phyloP scores from a whole-genome alignment of 169 alveolate species.

The Pseudocohnilembus persalinus region DNA sequence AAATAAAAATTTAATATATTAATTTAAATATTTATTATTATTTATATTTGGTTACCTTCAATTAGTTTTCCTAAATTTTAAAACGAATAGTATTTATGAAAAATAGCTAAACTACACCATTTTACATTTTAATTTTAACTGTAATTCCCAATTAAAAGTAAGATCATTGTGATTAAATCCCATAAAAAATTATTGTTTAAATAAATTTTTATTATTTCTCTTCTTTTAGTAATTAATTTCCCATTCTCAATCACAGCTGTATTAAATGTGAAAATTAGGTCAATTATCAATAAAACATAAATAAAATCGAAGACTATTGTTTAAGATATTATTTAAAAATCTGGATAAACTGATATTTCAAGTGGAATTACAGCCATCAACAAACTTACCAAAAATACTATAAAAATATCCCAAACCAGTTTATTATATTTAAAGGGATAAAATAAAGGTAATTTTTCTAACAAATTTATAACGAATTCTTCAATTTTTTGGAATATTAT shows the following conservation, averaged over 20 bases:
- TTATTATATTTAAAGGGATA: background rate
- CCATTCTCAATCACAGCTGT: constrained; percentile 4
- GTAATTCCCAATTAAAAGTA: constrained; percentile 2
- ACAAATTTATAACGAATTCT: no score
- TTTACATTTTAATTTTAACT: background rate
- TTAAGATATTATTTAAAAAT: no score
- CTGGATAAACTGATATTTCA: background rate
- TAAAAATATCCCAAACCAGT: background rate
- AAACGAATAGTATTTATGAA: background rate
- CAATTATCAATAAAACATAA: background rate
- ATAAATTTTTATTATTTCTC: background rate
- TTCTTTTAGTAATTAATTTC: background rate
- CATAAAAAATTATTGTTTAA: background rate
- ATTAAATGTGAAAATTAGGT: background rate
- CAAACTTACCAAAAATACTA: no score
- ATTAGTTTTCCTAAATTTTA: background rate
- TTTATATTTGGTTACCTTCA: background rate
- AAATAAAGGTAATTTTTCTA: background rate
- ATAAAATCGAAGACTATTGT: background rate
- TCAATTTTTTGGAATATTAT: no score
- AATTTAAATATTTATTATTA: no score
- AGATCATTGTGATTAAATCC: background rate
- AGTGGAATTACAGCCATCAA: background rate
- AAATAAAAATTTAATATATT: no score
- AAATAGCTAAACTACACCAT: background rate